A percentile compares a stretch with the other conserved stretches of the same genome.
Conservation (phyloP, 768 basidiomycete species). For the Rickenella mellea region DNA sequence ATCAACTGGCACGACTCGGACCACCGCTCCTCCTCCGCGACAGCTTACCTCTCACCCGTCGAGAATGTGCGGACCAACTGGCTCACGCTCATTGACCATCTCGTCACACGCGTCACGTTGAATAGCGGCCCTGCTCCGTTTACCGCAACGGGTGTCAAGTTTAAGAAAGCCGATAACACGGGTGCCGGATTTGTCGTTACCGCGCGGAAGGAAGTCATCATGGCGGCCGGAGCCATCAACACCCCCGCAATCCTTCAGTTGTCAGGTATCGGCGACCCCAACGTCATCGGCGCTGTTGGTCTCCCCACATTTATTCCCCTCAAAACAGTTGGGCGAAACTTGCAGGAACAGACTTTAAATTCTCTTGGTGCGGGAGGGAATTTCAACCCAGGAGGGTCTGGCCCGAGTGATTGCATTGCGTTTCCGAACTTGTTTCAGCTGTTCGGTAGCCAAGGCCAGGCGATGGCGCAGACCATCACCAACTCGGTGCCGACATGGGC, state of each 20-base stretch:
- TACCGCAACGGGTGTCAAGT: slow-evolving; percentile 38
- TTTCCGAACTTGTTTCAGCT: slow-evolving; percentile 42
- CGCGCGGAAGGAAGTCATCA: slow-evolving; percentile 40
- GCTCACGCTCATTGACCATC: slow-evolving; percentile 34
- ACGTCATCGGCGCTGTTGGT: slow-evolving; percentile 32
- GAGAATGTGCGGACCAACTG: slow-evolving; percentile 36
- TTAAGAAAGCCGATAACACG: slow-evolving; percentile 29
- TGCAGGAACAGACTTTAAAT: slow-evolving; percentile 47
- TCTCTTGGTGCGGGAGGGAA: slow-evolving; percentile 25
- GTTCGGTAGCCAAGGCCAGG: too few relatives aligned
- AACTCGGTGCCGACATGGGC: slow-evolving; percentile 34
- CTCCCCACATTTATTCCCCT: slow-evolving; percentile 36
- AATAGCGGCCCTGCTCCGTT: slow-evolving; percentile 19
- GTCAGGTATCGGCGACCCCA: slow-evolving; percentile 47
- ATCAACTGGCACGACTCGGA: slow-evolving; percentile 41
- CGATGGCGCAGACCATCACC: slow-evolving; percentile 27
- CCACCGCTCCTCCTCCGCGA: slow-evolving; percentile 44
- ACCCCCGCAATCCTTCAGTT: slow-evolving; percentile 41
- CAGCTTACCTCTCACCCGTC: slow-evolving; percentile 47
- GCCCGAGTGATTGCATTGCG: slow-evolving; percentile 40
- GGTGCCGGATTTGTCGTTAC: slow-evolving; percentile 28
- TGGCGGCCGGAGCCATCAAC: slow-evolving; percentile 47
- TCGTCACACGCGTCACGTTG: slow-evolving; percentile 40
- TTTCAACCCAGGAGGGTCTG: slow-evolving; percentile 32
- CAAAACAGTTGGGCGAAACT: slow-evolving; percentile 43